Conservation (phyloP, 495 filamentous ascomycete genomes). For the Talaromyces trachyspermus region DNA sequence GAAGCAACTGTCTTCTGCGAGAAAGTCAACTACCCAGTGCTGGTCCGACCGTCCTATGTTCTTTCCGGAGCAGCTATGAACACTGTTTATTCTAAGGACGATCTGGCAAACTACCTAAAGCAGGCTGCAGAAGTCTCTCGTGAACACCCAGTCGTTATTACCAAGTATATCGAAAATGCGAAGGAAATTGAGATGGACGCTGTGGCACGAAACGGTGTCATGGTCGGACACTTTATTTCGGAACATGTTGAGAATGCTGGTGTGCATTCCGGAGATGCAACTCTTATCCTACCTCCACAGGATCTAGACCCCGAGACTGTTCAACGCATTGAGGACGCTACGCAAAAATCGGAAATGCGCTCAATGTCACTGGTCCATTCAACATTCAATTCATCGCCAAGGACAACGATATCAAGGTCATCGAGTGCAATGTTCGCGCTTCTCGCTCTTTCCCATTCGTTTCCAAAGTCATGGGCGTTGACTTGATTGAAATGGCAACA, state of each 20-base stretch:
- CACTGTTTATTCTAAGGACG: conserved; percentile 87
- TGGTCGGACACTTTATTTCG: conserved; percentile 89
- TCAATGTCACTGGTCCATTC: conserved; percentile 94
- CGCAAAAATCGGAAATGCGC: conserved; percentile 89
- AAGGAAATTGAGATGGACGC: conserved; percentile 98
- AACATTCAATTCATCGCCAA: conserved; percentile 99
- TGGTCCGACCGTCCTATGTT: conserved; percentile 94
- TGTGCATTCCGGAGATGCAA: conserved; percentile 97
- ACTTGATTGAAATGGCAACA: conserved; percentile 97
- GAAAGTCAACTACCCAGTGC: conserved; percentile 84
- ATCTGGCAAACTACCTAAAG: conserved; percentile 83
- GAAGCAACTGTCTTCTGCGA: conserved; percentile 82
- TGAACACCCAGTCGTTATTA: conserved; percentile 97
- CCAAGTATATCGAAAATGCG: conserved; percentile 95
- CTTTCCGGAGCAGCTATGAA: conserved; percentile 98
- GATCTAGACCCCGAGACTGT: conserved; percentile 88
- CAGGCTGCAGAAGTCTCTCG: conserved; percentile 89
- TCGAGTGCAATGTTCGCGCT: conserved; percentile 96
- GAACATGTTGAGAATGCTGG: conserved; percentile 97
- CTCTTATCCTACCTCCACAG: conserved; percentile 91
- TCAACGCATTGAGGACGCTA: conserved; percentile 85
- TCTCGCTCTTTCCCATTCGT: conserved; percentile 97
- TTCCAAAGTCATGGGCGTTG: conserved; percentile 97
- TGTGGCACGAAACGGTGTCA: conserved; percentile 77
- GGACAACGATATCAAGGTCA: conserved; percentile 99